Conservation (phyloP, 139 green algal genomes). For the Ostreobium quekettii region DNA sequence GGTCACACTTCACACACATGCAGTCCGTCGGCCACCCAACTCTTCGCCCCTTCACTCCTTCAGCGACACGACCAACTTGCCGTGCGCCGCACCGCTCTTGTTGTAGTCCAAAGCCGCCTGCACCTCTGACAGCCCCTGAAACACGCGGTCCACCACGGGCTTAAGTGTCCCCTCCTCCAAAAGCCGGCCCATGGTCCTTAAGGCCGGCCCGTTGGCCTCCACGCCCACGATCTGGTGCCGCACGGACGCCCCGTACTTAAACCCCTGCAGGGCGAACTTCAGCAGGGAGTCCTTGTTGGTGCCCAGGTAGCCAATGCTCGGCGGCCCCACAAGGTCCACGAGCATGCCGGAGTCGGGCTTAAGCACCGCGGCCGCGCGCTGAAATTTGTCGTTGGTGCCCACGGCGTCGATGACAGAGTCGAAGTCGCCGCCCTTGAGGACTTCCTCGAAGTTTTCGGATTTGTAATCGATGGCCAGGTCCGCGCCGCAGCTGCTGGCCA, state of each 20-base stretch:
- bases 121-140: neutral
- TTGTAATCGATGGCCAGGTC: conserved; percentile 3
- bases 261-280: too few species aligned
- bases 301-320: neutral
- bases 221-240: neutral
- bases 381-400: neutral
- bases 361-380: neutral
- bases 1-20: too few species aligned
- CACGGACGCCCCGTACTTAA: too few species aligned
- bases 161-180: neutral
- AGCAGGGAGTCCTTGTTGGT: too few species aligned
- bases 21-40: too few species aligned
- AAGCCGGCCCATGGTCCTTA: neutral
- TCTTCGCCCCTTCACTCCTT: too few species aligned
- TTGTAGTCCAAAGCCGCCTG: neutral
- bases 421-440: neutral
- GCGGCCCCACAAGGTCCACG: neutral
- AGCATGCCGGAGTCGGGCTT: neutral
- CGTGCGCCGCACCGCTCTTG: neutral
- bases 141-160: neutral
- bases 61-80: neutral
- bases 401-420: neutral
- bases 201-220: neutral
- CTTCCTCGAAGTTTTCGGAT: neutral
- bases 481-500: neutral